These are phyloP conservation scores for Crotalaria pallida DNA, from an alignment of 306 rosid genomes.

Conservation along the genomic window DNA sequence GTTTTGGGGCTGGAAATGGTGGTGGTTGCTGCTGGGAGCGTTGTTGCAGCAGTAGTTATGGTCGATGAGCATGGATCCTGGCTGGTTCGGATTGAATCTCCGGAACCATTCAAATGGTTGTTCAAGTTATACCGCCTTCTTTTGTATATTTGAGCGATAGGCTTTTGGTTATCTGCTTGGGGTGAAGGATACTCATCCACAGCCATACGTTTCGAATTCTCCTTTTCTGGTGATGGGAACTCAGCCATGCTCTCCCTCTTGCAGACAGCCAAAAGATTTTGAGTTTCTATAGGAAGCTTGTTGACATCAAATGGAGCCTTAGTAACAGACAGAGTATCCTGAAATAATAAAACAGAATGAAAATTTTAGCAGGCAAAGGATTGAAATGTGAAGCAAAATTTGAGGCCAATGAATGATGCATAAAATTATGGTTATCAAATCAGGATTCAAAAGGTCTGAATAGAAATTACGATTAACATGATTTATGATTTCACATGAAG, in stretches of 20 bases:
- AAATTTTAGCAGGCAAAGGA: not conserved
- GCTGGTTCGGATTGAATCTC: constrained; percentile 46
- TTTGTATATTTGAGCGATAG: constrained; percentile 65
- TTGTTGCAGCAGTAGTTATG: constrained; percentile 56
- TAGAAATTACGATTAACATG: too few species aligned
- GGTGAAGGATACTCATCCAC: constrained; percentile 44
- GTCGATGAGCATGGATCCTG: constrained; percentile 77
- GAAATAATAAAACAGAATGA: constrained; percentile 23
- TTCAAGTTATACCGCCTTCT: constrained; percentile 56
- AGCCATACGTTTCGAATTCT: constrained; percentile 20
- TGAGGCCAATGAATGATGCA: not conserved
- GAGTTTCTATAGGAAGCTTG: constrained; percentile 61
- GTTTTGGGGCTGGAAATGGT: constrained; percentile 20
- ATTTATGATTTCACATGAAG: too few species aligned
- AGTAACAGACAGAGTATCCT: constrained; percentile 54
- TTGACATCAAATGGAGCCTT: constrained; percentile 45
- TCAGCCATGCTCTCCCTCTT: constrained; percentile 73
- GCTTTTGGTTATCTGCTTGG: constrained; percentile 46
- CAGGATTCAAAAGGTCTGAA: too few species aligned
- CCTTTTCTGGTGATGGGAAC: constrained; percentile 44
- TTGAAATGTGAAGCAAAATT: not conserved
- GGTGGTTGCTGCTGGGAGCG: constrained; percentile 25
- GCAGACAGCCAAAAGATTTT: constrained; percentile 49
- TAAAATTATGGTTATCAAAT: not conserved
- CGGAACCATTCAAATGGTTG: constrained; percentile 52